phyloP scores from a whole-genome alignment of 1,139 yeast species.

The Hemisphaericaspora xylanilytica region DNA sequence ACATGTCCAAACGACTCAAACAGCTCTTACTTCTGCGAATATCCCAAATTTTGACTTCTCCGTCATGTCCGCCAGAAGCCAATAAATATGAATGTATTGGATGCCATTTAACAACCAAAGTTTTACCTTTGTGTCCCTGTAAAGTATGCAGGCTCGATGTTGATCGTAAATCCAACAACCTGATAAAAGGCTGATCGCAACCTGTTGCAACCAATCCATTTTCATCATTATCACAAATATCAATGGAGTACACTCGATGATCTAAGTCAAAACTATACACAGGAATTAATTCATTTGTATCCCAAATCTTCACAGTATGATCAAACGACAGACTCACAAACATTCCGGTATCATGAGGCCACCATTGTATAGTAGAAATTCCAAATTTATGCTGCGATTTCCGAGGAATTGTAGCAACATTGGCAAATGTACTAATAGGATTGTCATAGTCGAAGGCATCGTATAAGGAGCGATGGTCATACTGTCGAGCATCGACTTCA shows the following conservation, averaged over 20 bases:
- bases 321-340: conserved; percentile 83
- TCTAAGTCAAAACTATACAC: conserved; percentile 64
- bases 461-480: conserved; percentile 9
- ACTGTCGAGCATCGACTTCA: conserved; percentile 13
- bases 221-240: conserved; percentile 30
- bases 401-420: conserved; percentile 48
- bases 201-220: conserved; percentile 68
- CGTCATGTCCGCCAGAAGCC: conserved; percentile 78
- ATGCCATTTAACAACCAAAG: conserved; percentile 73
- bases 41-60: conserved; percentile 71
- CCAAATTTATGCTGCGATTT: conserved; percentile 68
- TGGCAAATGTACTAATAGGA: conserved; percentile 22
- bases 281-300: conserved; percentile 58
- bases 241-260: conserved; percentile 54
- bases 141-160: conserved; percentile 70
- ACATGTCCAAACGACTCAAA: conserved; percentile 58
- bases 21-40: conserved; percentile 67
- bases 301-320: conserved; percentile 78
- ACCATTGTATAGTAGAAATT: conserved; percentile 75
- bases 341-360: conserved; percentile 87
- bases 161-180: conserved; percentile 70
- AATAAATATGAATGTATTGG: conserved; percentile 61
- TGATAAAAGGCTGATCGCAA: conserved; percentile 64
- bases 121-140: conserved; percentile 61
- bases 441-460: conserved; percentile 28